Conservation (phyloP, 306 rosid genomes). For the Luffa aegyptiaca region DNA sequence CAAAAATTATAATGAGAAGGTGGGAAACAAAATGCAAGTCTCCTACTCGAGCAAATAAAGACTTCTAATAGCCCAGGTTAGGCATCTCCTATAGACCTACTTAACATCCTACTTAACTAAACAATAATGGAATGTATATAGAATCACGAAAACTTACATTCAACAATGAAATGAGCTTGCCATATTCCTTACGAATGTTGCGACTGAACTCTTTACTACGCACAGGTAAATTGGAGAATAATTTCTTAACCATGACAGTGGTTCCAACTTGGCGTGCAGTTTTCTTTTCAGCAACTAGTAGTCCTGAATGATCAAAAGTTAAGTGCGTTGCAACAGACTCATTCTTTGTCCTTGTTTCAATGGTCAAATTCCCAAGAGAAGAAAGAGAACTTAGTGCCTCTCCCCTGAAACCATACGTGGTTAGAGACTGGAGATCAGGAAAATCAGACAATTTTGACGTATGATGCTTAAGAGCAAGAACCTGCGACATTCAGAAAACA, state of each 20-base stretch:
- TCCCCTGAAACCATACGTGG: slow-evolving; percentile 92
- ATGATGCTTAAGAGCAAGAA: slow-evolving; percentile 74
- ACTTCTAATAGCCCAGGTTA: background rate
- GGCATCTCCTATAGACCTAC: background rate
- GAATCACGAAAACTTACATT: slow-evolving; percentile 44
- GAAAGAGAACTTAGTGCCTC: slow-evolving; percentile 92
- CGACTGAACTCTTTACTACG: slow-evolving; percentile 80
- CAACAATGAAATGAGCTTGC: slow-evolving; percentile 72
- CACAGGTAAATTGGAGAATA: slow-evolving; percentile 76
- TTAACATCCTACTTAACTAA: background rate
- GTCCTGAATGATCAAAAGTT: slow-evolving; percentile 69
- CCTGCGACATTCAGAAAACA: slow-evolving; percentile 23
- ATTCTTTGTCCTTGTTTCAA: slow-evolving; percentile 66
- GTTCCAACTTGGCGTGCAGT: slow-evolving; percentile 87
- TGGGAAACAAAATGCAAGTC: background rate
- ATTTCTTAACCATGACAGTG: slow-evolving; percentile 67
- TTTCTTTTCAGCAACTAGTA: slow-evolving; percentile 57
- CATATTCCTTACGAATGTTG: slow-evolving; percentile 86
- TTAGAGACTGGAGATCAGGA: slow-evolving; percentile 78
- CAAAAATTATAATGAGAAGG: background rate
- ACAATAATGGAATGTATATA: background rate
- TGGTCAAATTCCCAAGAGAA: slow-evolving; percentile 55
- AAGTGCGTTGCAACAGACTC: slow-evolving; percentile 69
- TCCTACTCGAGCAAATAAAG: background rate
- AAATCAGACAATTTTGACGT: slow-evolving; percentile 73